Evolutionary conservation across 768 basidiomycete genomes (phyloP), one percentile per base, ranked within the genome.

Genomic region (Pisolithus albus): DNA sequence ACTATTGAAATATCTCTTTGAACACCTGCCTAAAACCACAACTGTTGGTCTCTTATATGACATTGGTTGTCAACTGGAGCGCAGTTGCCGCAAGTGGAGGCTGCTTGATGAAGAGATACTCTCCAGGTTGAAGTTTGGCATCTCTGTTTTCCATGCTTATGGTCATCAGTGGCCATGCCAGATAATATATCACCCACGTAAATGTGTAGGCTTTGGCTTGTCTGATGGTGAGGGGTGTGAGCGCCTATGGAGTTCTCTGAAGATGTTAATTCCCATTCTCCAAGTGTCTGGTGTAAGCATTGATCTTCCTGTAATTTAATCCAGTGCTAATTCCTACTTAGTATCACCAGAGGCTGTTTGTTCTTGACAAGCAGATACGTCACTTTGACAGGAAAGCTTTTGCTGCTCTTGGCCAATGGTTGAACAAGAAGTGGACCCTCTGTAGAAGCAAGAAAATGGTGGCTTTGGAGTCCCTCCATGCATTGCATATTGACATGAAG

Each of bases 141-240:
- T 44, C 4, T 65, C 62, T 7, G 69, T 62, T 1, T 68, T 72
- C 64, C 70, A 72, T 55, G 69, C 67, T 0, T 70, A 65, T 50
- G 66, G 63, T 1, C 70, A 71, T 42, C 57, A 69, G 41, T 70
- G 69, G 67, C 47, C 61, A 5, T 70, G 69, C 46, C 69, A 70
- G 40, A 49, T 75, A 1, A 34, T 63, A 0, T 72, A 70, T 46
- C 70, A 70, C 39, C 71, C 66, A 1, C 57, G 66, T 9, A 47
- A 70, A 23, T 30, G 53, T 7, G 10, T 40, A 8, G 68, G 69
- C 10, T 49, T 69, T 36, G 70, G 72, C 0, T 44, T 72, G 4
- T 61, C 65, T 0, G 69, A 74, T 52, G 65, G 67, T 9, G 71
- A 74, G 51, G 69, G 68, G 1, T 56, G 64, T 1, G 70, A 75